Percentiles rank a stretch among this genome's conserved stretches.
phyloP scores from a whole-genome alignment of 805 yeast genomes.

The Saturnispora quitensis region DNA sequence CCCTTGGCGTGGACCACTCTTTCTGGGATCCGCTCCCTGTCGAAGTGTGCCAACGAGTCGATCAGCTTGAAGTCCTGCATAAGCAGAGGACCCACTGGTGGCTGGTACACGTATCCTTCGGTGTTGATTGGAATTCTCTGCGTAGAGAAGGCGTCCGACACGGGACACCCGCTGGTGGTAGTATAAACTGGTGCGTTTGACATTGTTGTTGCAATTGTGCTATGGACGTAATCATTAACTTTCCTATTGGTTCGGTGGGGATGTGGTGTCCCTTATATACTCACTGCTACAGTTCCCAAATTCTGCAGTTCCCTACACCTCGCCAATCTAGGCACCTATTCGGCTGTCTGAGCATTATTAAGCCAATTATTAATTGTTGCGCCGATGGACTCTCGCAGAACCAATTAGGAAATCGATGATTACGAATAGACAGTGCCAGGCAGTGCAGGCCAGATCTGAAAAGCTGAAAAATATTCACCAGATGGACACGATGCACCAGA shows the following conservation, averaged over 20 bases:
- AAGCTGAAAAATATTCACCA: background rate
- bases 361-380: background rate
- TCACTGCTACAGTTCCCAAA: background rate
- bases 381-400: background rate
- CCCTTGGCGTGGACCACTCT: conserved; percentile 93
- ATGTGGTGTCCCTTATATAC: no score
- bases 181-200: conserved; percentile 50
- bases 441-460: background rate
- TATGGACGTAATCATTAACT: background rate
- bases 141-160: conserved; percentile 66
- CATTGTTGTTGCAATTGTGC: conserved; percentile 14
- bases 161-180: conserved; percentile 70
- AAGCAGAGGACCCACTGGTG: conserved; percentile 57
- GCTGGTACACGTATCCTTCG: conserved; percentile 20
- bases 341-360: background rate
- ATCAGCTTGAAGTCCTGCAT: conserved; percentile 75
- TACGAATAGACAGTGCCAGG: background rate
- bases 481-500: background rate
- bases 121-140: conserved; percentile 59
- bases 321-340: background rate
- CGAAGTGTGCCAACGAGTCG: conserved; percentile 79
- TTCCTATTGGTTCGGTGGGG: background rate
- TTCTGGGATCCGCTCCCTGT: conserved; percentile 85
- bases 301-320: background rate
- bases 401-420: background rate